These are phyloP conservation scores for Metarhizium sp. DNA, from an alignment of 2,329 filamentous ascomycete species.

Conservation along the genomic window DNA sequence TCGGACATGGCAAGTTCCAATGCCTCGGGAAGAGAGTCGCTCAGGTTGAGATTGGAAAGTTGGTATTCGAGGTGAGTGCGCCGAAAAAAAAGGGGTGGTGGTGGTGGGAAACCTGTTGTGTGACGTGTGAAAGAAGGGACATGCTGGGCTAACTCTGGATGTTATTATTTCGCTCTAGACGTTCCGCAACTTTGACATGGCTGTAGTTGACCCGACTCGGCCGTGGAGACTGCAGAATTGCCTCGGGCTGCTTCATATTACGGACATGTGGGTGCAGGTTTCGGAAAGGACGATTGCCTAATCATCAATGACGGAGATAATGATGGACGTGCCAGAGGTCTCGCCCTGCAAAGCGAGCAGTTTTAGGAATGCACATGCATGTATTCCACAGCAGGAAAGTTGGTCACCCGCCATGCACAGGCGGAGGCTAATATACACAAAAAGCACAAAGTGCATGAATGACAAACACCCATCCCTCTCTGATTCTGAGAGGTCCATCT, in stretches of 20 bases:
- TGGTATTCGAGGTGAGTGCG: constrained; percentile 29
- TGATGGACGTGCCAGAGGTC: too few species aligned
- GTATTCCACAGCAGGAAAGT: background rate
- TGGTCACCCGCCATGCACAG: too few species aligned
- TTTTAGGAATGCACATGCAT: background rate
- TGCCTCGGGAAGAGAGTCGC: constrained; percentile 30
- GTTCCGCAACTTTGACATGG: background rate
- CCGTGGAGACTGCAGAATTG: background rate
- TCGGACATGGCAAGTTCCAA: constrained; percentile 26
- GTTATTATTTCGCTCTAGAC: background rate
- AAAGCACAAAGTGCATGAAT: too few species aligned
- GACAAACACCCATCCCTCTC: too few species aligned
- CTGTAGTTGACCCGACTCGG: background rate
- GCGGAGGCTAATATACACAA: too few species aligned
- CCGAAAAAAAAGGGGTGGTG: too few species aligned
- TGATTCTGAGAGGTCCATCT: background rate
- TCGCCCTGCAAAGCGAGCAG: too few species aligned
- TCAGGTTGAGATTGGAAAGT: constrained; percentile 26
- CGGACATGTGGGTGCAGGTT: background rate
- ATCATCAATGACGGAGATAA: too few species aligned
- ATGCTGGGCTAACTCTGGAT: background rate
- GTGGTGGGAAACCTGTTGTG: too few species aligned
- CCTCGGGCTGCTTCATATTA: background rate
- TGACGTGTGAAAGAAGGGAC: background rate
- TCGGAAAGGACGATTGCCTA: background rate